Conservation (phyloP, 2,329 filamentous ascomycete species). For the Venturia aucupariae region DNA sequence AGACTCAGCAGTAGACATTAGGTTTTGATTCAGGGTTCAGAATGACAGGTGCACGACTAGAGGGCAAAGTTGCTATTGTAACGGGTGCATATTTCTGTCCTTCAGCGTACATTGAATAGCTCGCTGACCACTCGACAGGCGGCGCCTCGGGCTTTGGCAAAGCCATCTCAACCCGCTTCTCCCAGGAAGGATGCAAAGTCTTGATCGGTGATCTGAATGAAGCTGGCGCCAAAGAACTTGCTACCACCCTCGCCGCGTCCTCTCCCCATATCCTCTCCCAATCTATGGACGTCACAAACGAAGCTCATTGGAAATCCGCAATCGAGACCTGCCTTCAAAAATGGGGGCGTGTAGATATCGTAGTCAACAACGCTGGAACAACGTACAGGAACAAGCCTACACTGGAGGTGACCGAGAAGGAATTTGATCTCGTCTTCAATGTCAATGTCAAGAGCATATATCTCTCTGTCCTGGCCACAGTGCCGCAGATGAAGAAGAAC, state of each 20-base stretch:
- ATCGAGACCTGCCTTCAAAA: slow-evolving; percentile 43
- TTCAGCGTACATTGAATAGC: slow-evolving; percentile 15
- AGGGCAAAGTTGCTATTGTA: slow-evolving; percentile 48
- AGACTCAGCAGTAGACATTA: not conserved
- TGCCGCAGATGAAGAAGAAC: slow-evolving; percentile 51
- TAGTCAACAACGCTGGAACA: slow-evolving; percentile 49
- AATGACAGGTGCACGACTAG: slow-evolving; percentile 27
- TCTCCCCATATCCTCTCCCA: slow-evolving; percentile 25
- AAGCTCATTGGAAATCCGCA: slow-evolving; percentile 42
- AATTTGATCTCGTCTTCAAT: slow-evolving; percentile 57
- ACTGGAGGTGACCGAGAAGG: slow-evolving; percentile 52
- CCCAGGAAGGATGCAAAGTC: slow-evolving; percentile 50
- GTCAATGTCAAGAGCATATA: slow-evolving; percentile 63
- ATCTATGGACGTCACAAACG: slow-evolving; percentile 43
- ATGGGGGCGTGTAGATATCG: slow-evolving; percentile 49
- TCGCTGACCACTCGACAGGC: slow-evolving; percentile 27
- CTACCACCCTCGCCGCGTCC: slow-evolving; percentile 27
- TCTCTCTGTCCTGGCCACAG: slow-evolving; percentile 48
- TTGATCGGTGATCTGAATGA: slow-evolving; percentile 54
- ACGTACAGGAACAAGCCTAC: slow-evolving; percentile 46
- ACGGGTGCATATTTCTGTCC: slow-evolving; percentile 34
- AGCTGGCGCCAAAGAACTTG: slow-evolving; percentile 41
- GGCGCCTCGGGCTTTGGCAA: slow-evolving; percentile 56
- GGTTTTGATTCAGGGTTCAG: not conserved
- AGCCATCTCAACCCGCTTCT: slow-evolving; percentile 51